These are phyloP conservation scores for Mucuna pruriens DNA, from an alignment of 306 rosid species.

Conservation along the genomic window DNA sequence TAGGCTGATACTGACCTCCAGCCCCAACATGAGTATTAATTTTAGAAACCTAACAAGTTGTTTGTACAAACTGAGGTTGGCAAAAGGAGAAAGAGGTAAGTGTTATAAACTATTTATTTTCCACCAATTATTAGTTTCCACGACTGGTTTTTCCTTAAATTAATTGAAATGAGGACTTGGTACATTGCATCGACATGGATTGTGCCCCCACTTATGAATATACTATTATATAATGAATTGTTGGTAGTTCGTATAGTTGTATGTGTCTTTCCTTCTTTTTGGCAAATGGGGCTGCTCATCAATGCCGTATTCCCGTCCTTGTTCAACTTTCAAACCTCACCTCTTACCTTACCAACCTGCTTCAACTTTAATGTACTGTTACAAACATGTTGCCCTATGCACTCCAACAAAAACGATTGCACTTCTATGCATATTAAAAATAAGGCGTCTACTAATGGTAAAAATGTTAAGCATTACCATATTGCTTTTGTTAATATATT, in stretches of 20 bases:
- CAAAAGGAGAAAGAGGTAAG: background rate
- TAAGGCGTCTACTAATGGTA: too few relatives aligned
- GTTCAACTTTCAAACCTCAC: background rate
- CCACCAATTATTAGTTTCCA: background rate
- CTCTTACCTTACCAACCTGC: too few relatives aligned
- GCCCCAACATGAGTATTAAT: background rate
- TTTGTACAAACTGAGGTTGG: constrained; percentile 17
- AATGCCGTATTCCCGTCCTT: background rate
- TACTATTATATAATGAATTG: background rate
- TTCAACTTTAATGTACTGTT: too few relatives aligned
- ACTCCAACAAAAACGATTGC: too few relatives aligned
- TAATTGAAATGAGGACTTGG: background rate
- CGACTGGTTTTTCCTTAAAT: background rate
- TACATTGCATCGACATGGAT: constrained; percentile 20
- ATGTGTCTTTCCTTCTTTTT: constrained; percentile 7
- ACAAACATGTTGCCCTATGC: too few relatives aligned
- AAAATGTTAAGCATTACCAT: too few relatives aligned
- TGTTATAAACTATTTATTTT: constrained; percentile 18
- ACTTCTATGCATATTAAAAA: too few relatives aligned
- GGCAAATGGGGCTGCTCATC: constrained; percentile 30
- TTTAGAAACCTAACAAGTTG: constrained; percentile 28
- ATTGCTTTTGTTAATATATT: too few relatives aligned
- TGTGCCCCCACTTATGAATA: constrained; percentile 24
- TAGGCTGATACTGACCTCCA: background rate
- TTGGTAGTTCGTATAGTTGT: constrained; percentile 36